phyloP scores from a whole-genome alignment of 805 yeast genomes.

The Candida oleophila region DNA sequence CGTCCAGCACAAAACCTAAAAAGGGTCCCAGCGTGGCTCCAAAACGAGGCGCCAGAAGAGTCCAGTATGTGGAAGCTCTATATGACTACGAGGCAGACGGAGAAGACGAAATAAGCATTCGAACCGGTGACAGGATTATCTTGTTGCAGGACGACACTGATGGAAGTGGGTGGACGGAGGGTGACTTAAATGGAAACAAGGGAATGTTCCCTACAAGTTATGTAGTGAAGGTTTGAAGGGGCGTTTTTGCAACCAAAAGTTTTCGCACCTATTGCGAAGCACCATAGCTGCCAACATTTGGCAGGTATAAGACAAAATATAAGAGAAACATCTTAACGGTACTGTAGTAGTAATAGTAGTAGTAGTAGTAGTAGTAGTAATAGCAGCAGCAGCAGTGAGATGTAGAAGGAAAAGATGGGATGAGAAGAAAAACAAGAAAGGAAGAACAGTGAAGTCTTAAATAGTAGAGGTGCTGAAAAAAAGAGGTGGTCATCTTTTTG shows the following conservation, averaged over 20 bases:
- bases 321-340: too few species aligned
- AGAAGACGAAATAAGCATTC: constrained; percentile 72
- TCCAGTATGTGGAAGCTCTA: constrained; percentile 62
- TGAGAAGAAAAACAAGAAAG: too few species aligned
- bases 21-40: constrained; percentile 84
- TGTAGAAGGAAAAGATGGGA: too few species aligned
- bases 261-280: not conserved
- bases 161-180: constrained; percentile 95
- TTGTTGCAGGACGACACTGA: constrained; percentile 57
- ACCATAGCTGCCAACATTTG: too few species aligned
- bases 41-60: constrained; percentile 65
- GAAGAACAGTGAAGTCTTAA: too few species aligned
- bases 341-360: too few species aligned
- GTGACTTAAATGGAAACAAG: constrained; percentile 50
- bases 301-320: too few species aligned
- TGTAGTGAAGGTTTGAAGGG: constrained; percentile 37
- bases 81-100: constrained; percentile 79
- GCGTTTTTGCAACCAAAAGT: not conserved
- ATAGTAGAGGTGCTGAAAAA: too few species aligned
- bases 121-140: constrained; percentile 70
- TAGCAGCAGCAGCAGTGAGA: too few species aligned
- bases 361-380: too few species aligned
- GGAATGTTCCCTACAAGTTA: constrained; percentile 70
- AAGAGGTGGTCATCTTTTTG: too few species aligned
- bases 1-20: constrained; percentile 22